Percentiles rank a stretch among this genome's conserved stretches.
Conservation (phyloP, 73 alveolate genomes). For the Paramecium primaurelia region DNA sequence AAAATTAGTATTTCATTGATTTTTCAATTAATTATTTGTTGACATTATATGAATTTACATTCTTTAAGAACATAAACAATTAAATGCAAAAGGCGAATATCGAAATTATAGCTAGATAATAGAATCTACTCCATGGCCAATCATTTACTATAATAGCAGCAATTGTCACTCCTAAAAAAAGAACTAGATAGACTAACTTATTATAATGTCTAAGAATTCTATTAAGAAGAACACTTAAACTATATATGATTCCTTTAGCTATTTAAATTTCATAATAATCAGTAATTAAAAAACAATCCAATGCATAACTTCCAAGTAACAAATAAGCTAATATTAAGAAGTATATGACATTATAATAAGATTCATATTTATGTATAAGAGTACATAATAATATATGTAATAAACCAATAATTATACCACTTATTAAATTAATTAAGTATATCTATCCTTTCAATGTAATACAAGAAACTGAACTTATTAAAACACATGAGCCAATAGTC, state of each 20-base stretch:
- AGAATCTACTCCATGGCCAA: conserved; percentile 12
- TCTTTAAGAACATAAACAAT: not conserved
- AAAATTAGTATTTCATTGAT: not conserved
- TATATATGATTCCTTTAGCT: conserved; percentile 2
- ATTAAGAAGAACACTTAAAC: not conserved
- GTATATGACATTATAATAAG: not conserved
- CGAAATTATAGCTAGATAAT: not conserved
- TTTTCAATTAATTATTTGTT: not conserved
- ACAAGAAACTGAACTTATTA: not conserved
- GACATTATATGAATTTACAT: conserved; percentile 15
- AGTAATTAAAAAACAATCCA: not conserved
- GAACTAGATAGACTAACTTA: not conserved
- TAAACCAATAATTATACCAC: not conserved
- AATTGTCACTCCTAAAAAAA: not conserved
- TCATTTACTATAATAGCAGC: not conserved
- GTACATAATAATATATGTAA: not conserved
- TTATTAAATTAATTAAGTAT: not conserved
- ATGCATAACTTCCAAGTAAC: not conserved
- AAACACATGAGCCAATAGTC: not conserved
- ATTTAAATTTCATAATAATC: not conserved
- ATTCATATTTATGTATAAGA: not conserved
- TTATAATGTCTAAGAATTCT: not conserved
- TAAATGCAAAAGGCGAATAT: not conserved
- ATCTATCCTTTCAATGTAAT: not conserved
- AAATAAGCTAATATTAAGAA: not conserved